A percentile compares a stretch with the other conserved stretches of the same genome.
Evolutionary conservation across 83 land plant species (phyloP).

Genomic region (Picea mariana): DNA sequence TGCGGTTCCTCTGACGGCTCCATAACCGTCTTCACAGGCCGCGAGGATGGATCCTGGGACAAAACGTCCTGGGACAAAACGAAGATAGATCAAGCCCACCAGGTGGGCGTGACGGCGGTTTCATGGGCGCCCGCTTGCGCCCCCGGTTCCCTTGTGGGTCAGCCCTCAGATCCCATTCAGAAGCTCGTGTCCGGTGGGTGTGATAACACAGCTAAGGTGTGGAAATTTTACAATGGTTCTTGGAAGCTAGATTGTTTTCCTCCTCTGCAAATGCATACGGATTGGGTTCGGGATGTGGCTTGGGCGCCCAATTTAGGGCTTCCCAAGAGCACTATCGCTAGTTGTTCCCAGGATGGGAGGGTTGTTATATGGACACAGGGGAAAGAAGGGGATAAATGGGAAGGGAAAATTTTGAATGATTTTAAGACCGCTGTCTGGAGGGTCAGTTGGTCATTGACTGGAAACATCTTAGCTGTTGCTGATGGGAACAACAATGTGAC

Average conservation of each 20-base stretch:
- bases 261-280: slow-evolving; percentile 75
- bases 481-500: slow-evolving; percentile 88
- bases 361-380: slow-evolving; percentile 82
- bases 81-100: slow-evolving; percentile 56
- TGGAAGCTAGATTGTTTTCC: slow-evolving; percentile 96
- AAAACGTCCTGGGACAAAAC: slow-evolving; percentile 46
- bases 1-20: slow-evolving; percentile 64
- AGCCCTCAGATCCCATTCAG: slow-evolving; percentile 56
- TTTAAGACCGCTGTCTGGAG: slow-evolving; percentile 89
- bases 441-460: slow-evolving; percentile 91
- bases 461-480: slow-evolving; percentile 81
- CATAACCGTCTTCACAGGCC: slow-evolving; percentile 44
- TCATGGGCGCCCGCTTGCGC: slow-evolving; percentile 87
- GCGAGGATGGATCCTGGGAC: slow-evolving; percentile 56
- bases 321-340: slow-evolving; percentile 85
- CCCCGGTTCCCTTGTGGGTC: slow-evolving; percentile 78
- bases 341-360: slow-evolving; percentile 93
- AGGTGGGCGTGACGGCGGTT: slow-evolving; percentile 87
- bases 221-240: slow-evolving; percentile 68
- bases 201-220: slow-evolving; percentile 89
- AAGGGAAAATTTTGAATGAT: slow-evolving; percentile 67
- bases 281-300: slow-evolving; percentile 94
- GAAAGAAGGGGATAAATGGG: slow-evolving; percentile 89
- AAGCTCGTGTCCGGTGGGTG: slow-evolving; percentile 90
- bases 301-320: slow-evolving; percentile 97